Base-by-base conservation (phyloP, 2,329 filamentous ascomycete species). In the Xylaria polymorpha region DNA sequence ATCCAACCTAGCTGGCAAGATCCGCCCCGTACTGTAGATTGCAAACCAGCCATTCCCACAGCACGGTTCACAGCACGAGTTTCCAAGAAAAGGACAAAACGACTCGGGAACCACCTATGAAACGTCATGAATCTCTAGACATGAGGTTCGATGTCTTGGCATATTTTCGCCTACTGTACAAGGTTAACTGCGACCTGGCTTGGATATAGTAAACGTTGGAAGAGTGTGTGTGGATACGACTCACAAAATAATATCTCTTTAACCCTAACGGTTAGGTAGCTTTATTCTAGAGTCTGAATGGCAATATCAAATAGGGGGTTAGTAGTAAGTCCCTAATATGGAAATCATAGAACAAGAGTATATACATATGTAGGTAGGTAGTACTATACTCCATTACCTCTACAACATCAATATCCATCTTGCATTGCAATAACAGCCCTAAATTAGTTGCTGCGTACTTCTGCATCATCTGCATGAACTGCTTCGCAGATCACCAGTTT, bases 1-100 rank as follows among this genome's bases (percentile, higher is more conserved):
- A n/a, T 20, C 50, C 20, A 20, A n/a, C 18, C 32, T 20, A 55
- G 9, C 15, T 37, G 18, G 32, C n/a, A 63, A 44, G 61, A 63
- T 63, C 37, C 1, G 55, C 37, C 61, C 29, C 25, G 25, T 29
- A 37, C n/a, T 44, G 18, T 55, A 37, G 37, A 20, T 48, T 46
- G 25, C 29, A 32, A 35, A 4, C n/a, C 10, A 37, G n/a, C 48
- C 32, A 50, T 32, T 44, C 39, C 48, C 32, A 22, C 41, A 59
- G 55, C 20, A 59, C 56, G 56, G 56, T 46, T 46, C 25, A 6
- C 32, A 43, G 51, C 57, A 46, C 43, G 5, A 41, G 32, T 44
- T 64, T 64, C 55, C 41, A 64, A 64, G 39, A 68, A 68, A 68
- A 60, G 66, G 32, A 39, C 12, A 41, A 39, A 35, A 22, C 29